Evolutionary conservation across 768 basidiomycete species (phyloP), one percentile per base, ranked within the genome.

Genomic region (Hygrophorus pudorinus): DNA sequence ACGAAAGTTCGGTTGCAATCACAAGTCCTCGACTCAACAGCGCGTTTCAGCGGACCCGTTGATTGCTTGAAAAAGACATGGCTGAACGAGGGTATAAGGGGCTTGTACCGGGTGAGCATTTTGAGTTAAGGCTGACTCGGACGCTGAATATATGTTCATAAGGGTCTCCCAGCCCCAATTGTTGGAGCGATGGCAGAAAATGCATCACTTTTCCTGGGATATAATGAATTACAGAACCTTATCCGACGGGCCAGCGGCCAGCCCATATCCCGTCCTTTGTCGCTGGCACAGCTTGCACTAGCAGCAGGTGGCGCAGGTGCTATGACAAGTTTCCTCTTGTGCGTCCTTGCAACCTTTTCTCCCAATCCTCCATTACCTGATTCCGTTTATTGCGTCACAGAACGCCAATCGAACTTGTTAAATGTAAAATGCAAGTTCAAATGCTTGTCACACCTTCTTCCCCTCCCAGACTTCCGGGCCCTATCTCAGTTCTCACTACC

Each of bases 101-200:
- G 91, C 1, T 66, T 98, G 17, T 98, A 96, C 64, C 69, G 93
- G 42, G 93, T 96, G 48, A 44, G 85, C 20, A 10, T 8, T 28
- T 24, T 31, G 9, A 24, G 40, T 35, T 16, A 7, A 13, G 17
- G 18, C 5, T n/a, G 29, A 24, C n/a, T 38, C 10, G n/a, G 20
- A 38, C 16, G 14, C 32, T 21, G n/a, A 20, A 14, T 33, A 28
- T 34, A 11, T 32, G 42, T 40, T 16, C 8, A 30, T 37, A 38
- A 92, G 93, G 94, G 94, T 12, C 68, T 97, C 2, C 90, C 93
- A n/a, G 88, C 90, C 33, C 94, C 94, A 0, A 70, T 99, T 24
- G 78, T 84, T 0, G 94, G 91, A 4, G 88, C 94, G 20, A 94
- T 94, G 80, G 81, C 77, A 1, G 93, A 98, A 63, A 97, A 93